A percentile compares a stretch with the other conserved stretches of the same genome.
Evolutionary conservation across 768 basidiomycete genomes (phyloP).

Genomic region (Phanerochaete carnosa): DNA sequence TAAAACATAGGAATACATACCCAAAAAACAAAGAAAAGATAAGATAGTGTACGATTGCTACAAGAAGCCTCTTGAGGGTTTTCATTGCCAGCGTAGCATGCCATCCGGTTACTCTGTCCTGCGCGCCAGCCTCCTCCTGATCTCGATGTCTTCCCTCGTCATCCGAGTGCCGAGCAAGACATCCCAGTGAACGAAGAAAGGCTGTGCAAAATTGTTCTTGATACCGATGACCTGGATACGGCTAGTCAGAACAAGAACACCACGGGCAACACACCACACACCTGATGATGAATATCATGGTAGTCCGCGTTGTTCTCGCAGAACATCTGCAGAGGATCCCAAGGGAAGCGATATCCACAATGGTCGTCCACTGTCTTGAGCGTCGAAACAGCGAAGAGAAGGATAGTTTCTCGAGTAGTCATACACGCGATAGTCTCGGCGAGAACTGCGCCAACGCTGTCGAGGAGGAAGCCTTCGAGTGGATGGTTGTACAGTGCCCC

Average conservation of each 20-base stretch:
- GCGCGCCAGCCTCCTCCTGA: slow-evolving; percentile 29
- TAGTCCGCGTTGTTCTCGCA: slow-evolving; percentile 92
- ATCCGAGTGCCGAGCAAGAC: slow-evolving; percentile 77
- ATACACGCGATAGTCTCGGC: slow-evolving; percentile 70
- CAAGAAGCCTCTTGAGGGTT: not conserved
- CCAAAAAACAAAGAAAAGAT: not conserved
- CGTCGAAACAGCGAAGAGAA: slow-evolving; percentile 82
- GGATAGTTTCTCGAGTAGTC: slow-evolving; percentile 75
- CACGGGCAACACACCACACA: slow-evolving; percentile 27
- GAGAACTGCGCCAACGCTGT: slow-evolving; percentile 74
- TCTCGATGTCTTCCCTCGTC: slow-evolving; percentile 66
- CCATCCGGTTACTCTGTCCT: slow-evolving; percentile 13
- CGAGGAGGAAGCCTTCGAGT: slow-evolving; percentile 88
- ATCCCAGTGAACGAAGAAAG: slow-evolving; percentile 97
- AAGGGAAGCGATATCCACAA: slow-evolving; percentile 86
- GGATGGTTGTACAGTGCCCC: slow-evolving; percentile 98
- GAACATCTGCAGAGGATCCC: slow-evolving; percentile 86
- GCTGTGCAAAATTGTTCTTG: slow-evolving; percentile 94
- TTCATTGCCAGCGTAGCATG: not conserved
- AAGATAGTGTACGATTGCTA: slow-evolving; percentile 1
- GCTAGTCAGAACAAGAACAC: not conserved
- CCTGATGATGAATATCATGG: slow-evolving; percentile 98
- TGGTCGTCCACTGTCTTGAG: slow-evolving; percentile 96
- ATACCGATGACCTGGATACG: slow-evolving; percentile 65
- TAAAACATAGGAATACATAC: slow-evolving; percentile 10